phyloP scores from a whole-genome alignment of 148 eudicot genomes.

The Rhododendron ferrugineum region DNA sequence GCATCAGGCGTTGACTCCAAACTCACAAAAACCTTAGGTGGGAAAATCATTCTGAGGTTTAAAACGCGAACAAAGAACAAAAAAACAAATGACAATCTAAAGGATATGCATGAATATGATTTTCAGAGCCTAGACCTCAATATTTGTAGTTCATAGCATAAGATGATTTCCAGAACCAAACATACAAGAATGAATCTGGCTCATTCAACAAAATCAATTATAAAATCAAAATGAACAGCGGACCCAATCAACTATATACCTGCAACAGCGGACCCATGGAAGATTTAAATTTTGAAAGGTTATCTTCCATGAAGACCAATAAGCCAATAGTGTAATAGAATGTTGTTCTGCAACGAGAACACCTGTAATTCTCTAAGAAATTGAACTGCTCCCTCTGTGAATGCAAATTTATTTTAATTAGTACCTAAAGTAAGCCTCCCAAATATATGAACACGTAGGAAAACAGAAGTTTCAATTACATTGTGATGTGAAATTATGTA shows the following conservation, averaged over 20 bases:
- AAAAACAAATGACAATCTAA: neutral
- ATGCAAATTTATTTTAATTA: constrained; percentile 5
- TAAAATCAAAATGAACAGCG: neutral
- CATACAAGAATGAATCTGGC: neutral
- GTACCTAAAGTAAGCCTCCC: neutral
- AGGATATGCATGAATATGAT: neutral
- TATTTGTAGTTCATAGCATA: neutral
- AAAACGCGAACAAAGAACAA: constrained; percentile 5
- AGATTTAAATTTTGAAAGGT: constrained; percentile 63
- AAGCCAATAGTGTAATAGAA: constrained; percentile 79
- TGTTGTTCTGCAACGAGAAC: constrained; percentile 88
- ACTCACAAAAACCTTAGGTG: constrained; percentile 57
- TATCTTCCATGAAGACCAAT: constrained; percentile 85
- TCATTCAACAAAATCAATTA: neutral
- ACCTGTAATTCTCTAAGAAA: constrained; percentile 64
- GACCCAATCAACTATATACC: constrained; percentile 25
- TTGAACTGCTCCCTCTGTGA: constrained; percentile 79
- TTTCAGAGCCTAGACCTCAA: neutral
- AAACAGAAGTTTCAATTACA: constrained; percentile 31
- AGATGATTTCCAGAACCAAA: constrained; percentile 1
- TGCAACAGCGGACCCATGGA: constrained; percentile 82
- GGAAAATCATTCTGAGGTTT: constrained; percentile 2
- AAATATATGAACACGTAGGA: neutral
- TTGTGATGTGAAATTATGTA: constrained; percentile 76
- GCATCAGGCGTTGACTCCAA: constrained; percentile 78